Base-by-base conservation (phyloP, 1,284 basidiomycete genomes). In the Irpex rosettiformis region DNA sequence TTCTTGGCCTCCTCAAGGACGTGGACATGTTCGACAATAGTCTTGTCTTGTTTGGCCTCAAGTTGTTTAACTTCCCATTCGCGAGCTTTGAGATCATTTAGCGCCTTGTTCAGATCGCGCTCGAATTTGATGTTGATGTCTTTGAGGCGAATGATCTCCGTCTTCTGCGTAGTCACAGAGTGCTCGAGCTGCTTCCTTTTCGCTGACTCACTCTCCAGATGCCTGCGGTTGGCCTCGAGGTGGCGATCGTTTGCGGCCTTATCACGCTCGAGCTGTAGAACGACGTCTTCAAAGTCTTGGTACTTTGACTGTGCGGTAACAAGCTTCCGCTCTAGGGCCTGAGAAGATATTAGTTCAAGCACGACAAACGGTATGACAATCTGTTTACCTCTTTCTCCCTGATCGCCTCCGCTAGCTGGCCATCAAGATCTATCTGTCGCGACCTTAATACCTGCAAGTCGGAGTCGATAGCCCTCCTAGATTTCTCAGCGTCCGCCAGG, bases 11-110 rank as follows among this genome's bases (percentile, higher is more conserved):
- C 93, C 71, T 99, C 96, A 4, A 98, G 81, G 16, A 99, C 97
- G 67, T 99, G 92, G 21, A 99, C 95, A 69, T 99, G 97, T 74
- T 99, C 96, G 52, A 99, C 95, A 59, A 98, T 97, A 11, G 94
- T 98, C 79, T 96, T 98, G 79, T 98, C 94, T 72, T 96, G 93
- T 69, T 87, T 85, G 5, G 89, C 89, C 59, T 93, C 89, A 13
- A 96, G 76, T 60, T 94, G 89, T 61, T 88, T 90, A 61, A 94
- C 83, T 60, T 96, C 93, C 81, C 88, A 91, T 68, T 98, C 92
- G 37, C 89, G 85, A 49, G 81, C 81, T 68, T 93, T 92, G 56
- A 96, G 77, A 62, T 96, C 92, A 4, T 84, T 81, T 7, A 92
- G 78, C 6, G 89, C 85, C 64, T 91, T 89, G 65, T 89, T 89